Conservation (phyloP, 805 yeast species). For the Wickerhamiella lipophila region DNA sequence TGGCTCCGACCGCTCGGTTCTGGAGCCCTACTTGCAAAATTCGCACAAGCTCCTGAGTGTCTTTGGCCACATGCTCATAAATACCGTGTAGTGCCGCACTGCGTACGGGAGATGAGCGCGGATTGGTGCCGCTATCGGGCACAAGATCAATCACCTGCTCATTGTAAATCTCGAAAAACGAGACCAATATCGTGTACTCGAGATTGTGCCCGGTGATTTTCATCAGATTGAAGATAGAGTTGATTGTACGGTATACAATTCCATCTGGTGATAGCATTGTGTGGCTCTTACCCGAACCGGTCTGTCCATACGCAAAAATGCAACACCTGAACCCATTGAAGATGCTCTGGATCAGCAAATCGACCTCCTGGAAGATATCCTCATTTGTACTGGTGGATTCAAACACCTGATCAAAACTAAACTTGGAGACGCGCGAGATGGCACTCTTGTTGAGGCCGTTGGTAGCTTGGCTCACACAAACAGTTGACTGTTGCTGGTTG, state of each 20-base stretch:
- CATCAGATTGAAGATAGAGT: slow-evolving; percentile 52
- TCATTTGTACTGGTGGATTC: slow-evolving; percentile 39
- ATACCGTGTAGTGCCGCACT: neutral
- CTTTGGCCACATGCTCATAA: neutral
- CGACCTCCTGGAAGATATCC: slow-evolving; percentile 68
- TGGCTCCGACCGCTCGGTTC: slow-evolving; percentile 67
- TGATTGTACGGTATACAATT: slow-evolving; percentile 64
- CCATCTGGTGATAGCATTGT: slow-evolving; percentile 79
- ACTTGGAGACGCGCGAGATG: slow-evolving; percentile 25
- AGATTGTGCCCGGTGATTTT: slow-evolving; percentile 29
- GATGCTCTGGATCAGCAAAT: slow-evolving; percentile 74
- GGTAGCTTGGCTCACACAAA: slow-evolving; percentile 15
- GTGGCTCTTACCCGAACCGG: slow-evolving; percentile 87
- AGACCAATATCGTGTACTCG: slow-evolving; percentile 44
- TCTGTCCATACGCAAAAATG: slow-evolving; percentile 94
- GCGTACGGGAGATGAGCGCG: slow-evolving; percentile 14
- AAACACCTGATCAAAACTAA: slow-evolving; percentile 72
- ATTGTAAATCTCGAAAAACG: slow-evolving; percentile 81
- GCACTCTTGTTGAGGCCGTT: slow-evolving; percentile 17
- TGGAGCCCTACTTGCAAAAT: slow-evolving; percentile 43
- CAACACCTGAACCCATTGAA: slow-evolving; percentile 86
- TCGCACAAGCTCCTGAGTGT: slow-evolving; percentile 5
- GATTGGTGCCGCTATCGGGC: slow-evolving; percentile 12
- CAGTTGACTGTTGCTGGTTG: slow-evolving; percentile 12
- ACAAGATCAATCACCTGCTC: slow-evolving; percentile 60